phyloP scores from a whole-genome alignment of 164 flowering plant species.

The Cinnamomum chago region DNA sequence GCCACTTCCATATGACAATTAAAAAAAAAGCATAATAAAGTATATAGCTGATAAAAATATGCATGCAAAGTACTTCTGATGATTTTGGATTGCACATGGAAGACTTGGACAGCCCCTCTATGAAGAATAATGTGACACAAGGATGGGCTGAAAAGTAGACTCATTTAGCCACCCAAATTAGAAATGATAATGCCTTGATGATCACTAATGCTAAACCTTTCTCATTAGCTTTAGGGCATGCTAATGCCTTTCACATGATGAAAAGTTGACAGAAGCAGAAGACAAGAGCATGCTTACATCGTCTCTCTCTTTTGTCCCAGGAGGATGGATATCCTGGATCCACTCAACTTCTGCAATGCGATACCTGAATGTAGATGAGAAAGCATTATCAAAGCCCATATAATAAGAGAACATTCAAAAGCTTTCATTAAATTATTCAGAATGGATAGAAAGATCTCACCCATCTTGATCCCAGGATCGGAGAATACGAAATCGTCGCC shows the following conservation, averaged over 20 bases:
- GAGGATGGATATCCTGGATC: constrained; percentile 59
- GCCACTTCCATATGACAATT: no score
- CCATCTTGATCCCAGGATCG: constrained; percentile 93
- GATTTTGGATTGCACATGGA: no score
- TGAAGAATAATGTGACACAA: not conserved
- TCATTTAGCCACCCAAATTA: not conserved
- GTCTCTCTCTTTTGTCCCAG: constrained; percentile 46
- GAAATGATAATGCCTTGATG: not conserved
- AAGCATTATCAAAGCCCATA: not conserved
- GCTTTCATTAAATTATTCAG: not conserved
- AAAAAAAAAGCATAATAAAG: no score
- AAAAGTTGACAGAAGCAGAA: not conserved
- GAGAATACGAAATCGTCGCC: constrained; percentile 77
- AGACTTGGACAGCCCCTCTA: not conserved
- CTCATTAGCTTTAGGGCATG: not conserved
- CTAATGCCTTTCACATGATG: not conserved
- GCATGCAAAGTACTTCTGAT: no score
- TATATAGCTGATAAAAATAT: no score
- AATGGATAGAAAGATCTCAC: constrained; percentile 35
- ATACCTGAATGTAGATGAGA: constrained; percentile 42
- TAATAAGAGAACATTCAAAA: not conserved
- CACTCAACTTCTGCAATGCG: constrained; percentile 92
- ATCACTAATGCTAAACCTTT: not conserved
- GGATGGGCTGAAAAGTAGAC: not conserved
- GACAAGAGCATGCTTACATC: constrained; percentile 44